Percentiles rank a stretch among this genome's conserved stretches.
phyloP scores from a whole-genome alignment of 192 early-diverging fungal species.

The Thamnidium elegans region DNA sequence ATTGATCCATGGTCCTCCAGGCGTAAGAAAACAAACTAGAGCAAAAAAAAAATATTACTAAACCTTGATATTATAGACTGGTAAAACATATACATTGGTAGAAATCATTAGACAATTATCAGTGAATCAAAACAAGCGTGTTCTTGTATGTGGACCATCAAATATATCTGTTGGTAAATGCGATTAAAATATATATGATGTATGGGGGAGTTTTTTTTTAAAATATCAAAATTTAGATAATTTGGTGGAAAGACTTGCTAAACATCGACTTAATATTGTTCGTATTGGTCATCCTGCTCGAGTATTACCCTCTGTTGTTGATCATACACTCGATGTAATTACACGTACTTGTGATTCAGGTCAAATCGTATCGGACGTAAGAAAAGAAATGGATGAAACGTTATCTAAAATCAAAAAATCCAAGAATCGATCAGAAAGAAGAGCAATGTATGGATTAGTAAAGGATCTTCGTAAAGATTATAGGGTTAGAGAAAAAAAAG shows the following conservation, averaged over 20 bases:
- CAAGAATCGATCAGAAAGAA: slow-evolving; percentile 61
- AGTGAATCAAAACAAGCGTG: slow-evolving; percentile 46
- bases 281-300: slow-evolving; percentile 86
- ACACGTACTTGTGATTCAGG: slow-evolving; percentile 69
- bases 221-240: slow-evolving; percentile 68
- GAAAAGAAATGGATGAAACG: slow-evolving; percentile 69
- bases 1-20: slow-evolving; percentile 73
- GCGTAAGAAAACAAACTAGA: slow-evolving; percentile 5
- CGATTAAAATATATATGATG: neutral
- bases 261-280: slow-evolving; percentile 60
- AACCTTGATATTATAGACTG: slow-evolving; percentile 45
- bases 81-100: slow-evolving; percentile 86
- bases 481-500: slow-evolving; percentile 64
- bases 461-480: slow-evolving; percentile 70
- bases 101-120: slow-evolving; percentile 81
- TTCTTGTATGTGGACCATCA: slow-evolving; percentile 87
- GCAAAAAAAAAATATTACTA: neutral
- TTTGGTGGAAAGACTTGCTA: slow-evolving; percentile 73
- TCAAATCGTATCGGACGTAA: slow-evolving; percentile 69
- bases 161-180: slow-evolving; percentile 79
- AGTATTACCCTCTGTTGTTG: slow-evolving; percentile 63
- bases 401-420: slow-evolving; percentile 59
- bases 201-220: neutral
- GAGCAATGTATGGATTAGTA: slow-evolving; percentile 59
- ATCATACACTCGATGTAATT: slow-evolving; percentile 68